Conservation (phyloP, 768 basidiomycete genomes). For the Kondoa subrosea region DNA sequence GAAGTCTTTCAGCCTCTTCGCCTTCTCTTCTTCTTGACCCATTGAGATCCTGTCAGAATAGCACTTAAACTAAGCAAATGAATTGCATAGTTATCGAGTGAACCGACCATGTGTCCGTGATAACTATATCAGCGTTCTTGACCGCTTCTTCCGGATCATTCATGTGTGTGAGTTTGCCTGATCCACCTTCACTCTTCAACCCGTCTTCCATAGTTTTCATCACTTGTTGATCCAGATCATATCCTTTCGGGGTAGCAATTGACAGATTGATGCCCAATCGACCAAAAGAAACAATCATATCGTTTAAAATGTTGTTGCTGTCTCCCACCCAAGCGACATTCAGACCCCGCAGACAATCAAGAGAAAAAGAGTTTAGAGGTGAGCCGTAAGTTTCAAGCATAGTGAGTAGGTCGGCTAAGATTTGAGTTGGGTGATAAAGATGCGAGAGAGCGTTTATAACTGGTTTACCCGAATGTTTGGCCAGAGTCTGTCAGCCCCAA, state of each 20-base stretch:
- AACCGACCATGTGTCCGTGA: conserved; percentile 84
- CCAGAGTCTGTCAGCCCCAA: conserved; percentile 53
- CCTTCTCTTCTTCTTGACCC: conserved; percentile 94
- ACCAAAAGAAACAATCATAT: conserved; percentile 90
- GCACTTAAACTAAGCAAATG: no score
- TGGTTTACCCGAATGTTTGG: conserved; percentile 74
- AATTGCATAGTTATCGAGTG: background rate
- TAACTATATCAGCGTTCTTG: conserved; percentile 73
- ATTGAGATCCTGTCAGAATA: conserved; percentile 73
- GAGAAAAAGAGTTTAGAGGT: conserved; percentile 20
- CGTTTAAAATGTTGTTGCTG: conserved; percentile 84
- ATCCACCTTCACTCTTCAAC: conserved; percentile 18
- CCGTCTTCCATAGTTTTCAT: conserved; percentile 59
- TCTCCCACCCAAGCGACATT: conserved; percentile 90
- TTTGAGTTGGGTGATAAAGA: conserved; percentile 91
- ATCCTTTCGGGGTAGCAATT: conserved; percentile 56
- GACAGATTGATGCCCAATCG: conserved; percentile 73
- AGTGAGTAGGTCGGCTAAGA: conserved; percentile 80
- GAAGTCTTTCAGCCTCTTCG: conserved; percentile 67
- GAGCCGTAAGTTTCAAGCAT: conserved; percentile 46
- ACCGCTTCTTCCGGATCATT: conserved; percentile 61
- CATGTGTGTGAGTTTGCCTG: conserved; percentile 20
- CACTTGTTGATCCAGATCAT: conserved; percentile 41
- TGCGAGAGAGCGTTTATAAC: conserved; percentile 91
- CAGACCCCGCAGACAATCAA: conserved; percentile 47